These are phyloP conservation scores for Letharia columbiana DNA, from an alignment of 495 filamentous ascomycete species.

Conservation along the genomic window DNA sequence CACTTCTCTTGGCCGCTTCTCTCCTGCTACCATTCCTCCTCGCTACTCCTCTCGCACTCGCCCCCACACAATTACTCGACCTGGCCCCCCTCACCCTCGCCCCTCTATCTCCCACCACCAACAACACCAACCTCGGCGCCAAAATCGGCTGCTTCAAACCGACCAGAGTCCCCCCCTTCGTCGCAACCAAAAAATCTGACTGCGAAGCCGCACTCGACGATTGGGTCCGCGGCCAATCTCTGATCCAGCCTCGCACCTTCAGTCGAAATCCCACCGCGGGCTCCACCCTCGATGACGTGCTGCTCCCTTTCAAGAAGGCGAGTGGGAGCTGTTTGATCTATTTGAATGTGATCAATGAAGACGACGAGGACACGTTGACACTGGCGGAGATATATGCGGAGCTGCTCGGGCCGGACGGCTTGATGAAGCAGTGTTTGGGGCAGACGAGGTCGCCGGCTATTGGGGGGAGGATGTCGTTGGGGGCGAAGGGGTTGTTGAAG, in stretches of 20 bases:
- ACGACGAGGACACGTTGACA: conserved; percentile 1
- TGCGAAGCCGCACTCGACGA: conserved; percentile 4
- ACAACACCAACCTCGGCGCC: not conserved
- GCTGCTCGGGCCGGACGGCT: conserved; percentile 6
- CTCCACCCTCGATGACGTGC: not conserved
- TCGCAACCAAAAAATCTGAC: conserved; percentile 1
- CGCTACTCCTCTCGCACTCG: not conserved
- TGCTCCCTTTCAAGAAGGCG: not conserved
- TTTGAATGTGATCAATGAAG: not conserved
- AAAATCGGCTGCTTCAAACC: not conserved
- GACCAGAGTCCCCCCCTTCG: conserved; percentile 1
- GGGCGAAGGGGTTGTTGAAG: not conserved
- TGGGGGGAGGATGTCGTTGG: conserved; percentile 1
- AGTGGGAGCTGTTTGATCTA: not conserved
- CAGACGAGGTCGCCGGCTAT: not conserved
- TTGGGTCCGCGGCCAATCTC: conserved; percentile 4
- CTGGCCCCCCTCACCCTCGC: not conserved
- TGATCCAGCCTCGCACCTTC: not conserved
- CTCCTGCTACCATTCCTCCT: not conserved
- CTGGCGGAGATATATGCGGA: conserved; percentile 11
- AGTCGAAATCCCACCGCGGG: not conserved
- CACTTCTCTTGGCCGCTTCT: not conserved
- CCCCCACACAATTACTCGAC: not conserved
- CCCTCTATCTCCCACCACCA: not conserved
- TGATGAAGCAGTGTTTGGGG: conserved; percentile 8